Evolutionary conservation across 169 alveolate genomes (phyloP), one percentile per base, ranked within the genome.

Genomic region (Eimeria sp.): DNA sequence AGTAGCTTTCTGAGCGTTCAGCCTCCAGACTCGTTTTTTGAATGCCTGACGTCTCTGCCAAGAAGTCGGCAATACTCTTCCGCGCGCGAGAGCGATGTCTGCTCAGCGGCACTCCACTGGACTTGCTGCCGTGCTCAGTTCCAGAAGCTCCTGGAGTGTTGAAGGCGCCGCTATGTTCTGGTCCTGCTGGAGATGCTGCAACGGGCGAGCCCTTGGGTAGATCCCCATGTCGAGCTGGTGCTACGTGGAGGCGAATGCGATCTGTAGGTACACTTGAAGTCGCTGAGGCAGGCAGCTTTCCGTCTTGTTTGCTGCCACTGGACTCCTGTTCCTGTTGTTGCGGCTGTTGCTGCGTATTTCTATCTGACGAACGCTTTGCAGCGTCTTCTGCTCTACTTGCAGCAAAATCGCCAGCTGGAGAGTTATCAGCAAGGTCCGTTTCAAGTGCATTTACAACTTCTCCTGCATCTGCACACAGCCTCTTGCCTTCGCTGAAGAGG

Each of bases 1-100:
- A 4, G 91, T 83, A 83, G 72, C 91, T 83, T 27, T 49, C 91
- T 27, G 91, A 49, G 11, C 91, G 40, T n/a, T 49, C 91, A 20
- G 91, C 72, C 75, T 83, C 75, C 18, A 83, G 34, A 7, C 57
- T n/a, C 49, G 73, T 83, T 16, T 83, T 49, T 30, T 83, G 91
- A 27, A 83, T 83, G 43, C 91, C 91, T 20, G 73, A 57, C 18
- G 91, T 83, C 61, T 83, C 91, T 13, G 91, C 70, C 6, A 57
- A n/a, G 14, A 83, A 57, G 13, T 83, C 91, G 7, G 20, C 91
- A n/a, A 83, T 57, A 40, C 91, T 83, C 75, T 83, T 49, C 10
- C 73, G 40, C 30, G 91, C 51, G 7, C 73, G 43, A 13, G 73
- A 25, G 75, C 73, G 91, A 54, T 51, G 75, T n/a, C 75, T 83